Evolutionary conservation across 2,329 filamentous ascomycete species (phyloP), one percentile per base, ranked within the genome.

Genomic region (Calonectria fujianensis): DNA sequence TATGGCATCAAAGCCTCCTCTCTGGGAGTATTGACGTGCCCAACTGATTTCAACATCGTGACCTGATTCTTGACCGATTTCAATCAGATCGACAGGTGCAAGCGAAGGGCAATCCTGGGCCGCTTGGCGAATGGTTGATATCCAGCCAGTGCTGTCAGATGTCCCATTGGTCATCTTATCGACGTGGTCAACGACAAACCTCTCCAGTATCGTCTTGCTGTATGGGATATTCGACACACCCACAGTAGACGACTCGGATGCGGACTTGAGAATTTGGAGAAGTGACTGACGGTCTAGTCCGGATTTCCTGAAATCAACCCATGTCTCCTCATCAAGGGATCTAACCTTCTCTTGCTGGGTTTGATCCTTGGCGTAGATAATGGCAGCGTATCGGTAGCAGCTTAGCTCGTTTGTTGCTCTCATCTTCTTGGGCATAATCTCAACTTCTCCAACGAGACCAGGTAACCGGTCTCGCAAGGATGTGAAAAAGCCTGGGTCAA

Each of bases 361-460:
- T 32, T 32, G 32, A 32, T 32, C 32, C 32, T 32, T 35, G 32
- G 9, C 32, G 32, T 35, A 10, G 9, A 35, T 11, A 10, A 35
- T 10, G 32, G 32, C 57, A 5, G 57, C n/a, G 18, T 61, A 61
- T 0, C 57, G 20, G 11, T 61, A 61, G 7, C 57, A 61, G 35
- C 57, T 61, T 7, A 61, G 8, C 4, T 61, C 57, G 16, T 61
- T 61, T 39, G 57, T 41, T 41, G 57, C 57, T 13, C 29, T 39
- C 57, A 61, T 61, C 8, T 1, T 39, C 13, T 61, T 61, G 13
- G 57, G 57, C 14, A 61, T 27, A 61, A 61, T 39, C 57, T 61
- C 57, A 1, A 61, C 57, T 8, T 61, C n/a, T 1, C 11, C 35
- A 41, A 61, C 35, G 2, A 24, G 32, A 18, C 29, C 35, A 3